Evolutionary conservation across 306 rosid genomes (phyloP), one percentile per base, ranked within the genome.

Genomic region (Medicago ruthenica): DNA sequence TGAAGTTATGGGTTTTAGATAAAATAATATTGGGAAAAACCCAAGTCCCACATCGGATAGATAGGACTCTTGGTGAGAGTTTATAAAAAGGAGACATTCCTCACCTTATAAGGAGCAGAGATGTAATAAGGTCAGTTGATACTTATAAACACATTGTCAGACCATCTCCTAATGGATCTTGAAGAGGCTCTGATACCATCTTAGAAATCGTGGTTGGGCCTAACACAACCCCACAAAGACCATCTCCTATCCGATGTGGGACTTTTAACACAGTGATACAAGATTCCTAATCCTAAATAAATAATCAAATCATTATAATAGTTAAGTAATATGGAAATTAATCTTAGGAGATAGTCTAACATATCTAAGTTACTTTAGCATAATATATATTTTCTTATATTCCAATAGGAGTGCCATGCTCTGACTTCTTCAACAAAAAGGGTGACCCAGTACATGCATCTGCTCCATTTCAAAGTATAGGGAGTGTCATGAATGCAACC

Each of bases 391-490:
- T 39, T 39, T 39, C 10, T 39, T 39, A 39, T 39, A 39, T 39
- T 39, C 44, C 44, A 40, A 40, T 40, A 40, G 10, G 8, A 12
- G 44, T 40, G 11, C 8, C 44, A 40, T 40, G 44, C 44, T 40
- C 11, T 40, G 44, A 1, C 44, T 8, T 22, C 75, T 73, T 58
- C 27, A 44, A 31, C 31, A 9, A 65, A 80, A 67, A 42, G 57
- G 54, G 47, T 50, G 70, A 42, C 39, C 75, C 9, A 24, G 62
- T 59, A 62, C 47, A 22, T 74, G 51, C 53, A 16, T 67, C 79
- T 58, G 39, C 4, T 6, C 39, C 42, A 21, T 74, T 36, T 7
- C 54, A 50, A 27, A 67, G 47, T 54, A 18, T 72, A 21, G 61
- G 42, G 75, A 36, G 40, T 67, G 67, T 59, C 74, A 55, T 73